phyloP scores from a whole-genome alignment of 78 protist species.

The Chrysochromulina parva region DNA sequence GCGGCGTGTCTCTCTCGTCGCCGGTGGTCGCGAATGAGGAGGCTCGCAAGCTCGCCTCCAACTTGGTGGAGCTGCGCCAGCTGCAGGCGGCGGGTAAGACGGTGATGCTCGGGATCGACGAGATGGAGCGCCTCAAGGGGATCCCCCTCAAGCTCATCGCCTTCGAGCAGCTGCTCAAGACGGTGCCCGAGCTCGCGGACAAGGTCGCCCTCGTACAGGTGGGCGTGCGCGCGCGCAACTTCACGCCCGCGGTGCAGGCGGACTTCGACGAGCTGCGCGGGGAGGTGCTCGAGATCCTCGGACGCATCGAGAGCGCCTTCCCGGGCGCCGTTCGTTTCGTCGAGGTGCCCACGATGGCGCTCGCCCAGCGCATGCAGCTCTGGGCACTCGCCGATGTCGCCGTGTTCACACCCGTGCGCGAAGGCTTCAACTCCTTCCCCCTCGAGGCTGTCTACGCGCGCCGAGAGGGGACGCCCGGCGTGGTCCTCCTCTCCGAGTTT shows the following conservation, averaged over 20 bases:
- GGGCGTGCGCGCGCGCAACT: background rate
- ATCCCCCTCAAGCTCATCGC: background rate
- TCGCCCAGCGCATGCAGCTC: conserved; percentile 5
- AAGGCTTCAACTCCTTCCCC: background rate
- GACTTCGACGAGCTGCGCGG: background rate
- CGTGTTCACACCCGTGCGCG: background rate
- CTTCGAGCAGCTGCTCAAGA: background rate
- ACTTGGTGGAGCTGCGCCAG: background rate
- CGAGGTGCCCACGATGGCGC: background rate
- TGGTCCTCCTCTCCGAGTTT: background rate
- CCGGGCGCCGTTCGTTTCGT: background rate
- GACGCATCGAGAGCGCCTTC: background rate
- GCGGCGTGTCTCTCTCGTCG: too few relatives aligned
- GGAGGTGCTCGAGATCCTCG: background rate
- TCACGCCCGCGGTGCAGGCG: background rate
- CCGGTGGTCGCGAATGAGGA: background rate
- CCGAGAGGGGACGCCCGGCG: background rate
- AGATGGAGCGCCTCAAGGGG: background rate
- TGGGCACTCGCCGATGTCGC: background rate
- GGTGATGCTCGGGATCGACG: background rate
- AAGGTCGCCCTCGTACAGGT: background rate
- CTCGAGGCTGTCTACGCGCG: conserved; percentile 14
- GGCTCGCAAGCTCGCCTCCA: background rate
- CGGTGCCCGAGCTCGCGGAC: background rate
- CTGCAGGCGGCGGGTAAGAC: background rate